These are phyloP conservation scores for Graphiopsis chlorocephala DNA, from an alignment of 2,329 filamentous ascomycete genomes.

Conservation along the genomic window DNA sequence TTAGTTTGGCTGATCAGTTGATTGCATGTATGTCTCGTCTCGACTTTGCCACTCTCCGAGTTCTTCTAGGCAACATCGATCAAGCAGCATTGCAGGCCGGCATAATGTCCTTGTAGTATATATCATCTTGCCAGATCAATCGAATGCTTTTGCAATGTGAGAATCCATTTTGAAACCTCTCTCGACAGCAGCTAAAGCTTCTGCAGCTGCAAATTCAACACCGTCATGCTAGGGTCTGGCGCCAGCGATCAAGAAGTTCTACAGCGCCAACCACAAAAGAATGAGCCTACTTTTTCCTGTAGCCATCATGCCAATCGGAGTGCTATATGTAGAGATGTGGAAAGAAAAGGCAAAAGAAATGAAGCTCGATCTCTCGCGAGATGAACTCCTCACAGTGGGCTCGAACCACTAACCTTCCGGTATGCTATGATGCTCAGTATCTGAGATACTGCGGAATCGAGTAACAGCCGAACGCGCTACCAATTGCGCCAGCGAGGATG, in stretches of 20 bases:
- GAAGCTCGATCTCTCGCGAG: not conserved
- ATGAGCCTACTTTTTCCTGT: not conserved
- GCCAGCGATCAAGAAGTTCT: not conserved
- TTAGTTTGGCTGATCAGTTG: not conserved
- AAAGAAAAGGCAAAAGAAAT: not conserved
- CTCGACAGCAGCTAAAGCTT: no score
- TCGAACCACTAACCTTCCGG: not conserved
- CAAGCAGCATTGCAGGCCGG: no score
- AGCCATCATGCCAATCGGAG: not conserved
- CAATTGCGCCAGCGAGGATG: not conserved
- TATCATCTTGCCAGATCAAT: not conserved
- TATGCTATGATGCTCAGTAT: not conserved
- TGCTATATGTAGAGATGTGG: not conserved
- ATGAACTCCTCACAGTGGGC: not conserved
- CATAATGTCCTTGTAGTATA: not conserved
- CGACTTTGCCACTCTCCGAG: no score
- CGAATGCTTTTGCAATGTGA: not conserved
- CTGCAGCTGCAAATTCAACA: no score
- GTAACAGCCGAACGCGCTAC: not conserved
- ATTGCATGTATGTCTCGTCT: not conserved
- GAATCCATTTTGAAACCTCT: not conserved
- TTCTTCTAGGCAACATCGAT: not conserved
- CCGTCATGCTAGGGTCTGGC: not conserved
- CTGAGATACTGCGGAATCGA: not conserved
- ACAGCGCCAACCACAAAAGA: not conserved